Evolutionary conservation across 1,284 basidiomycete genomes (phyloP).

Genomic region (Omphalotus olearius): DNA sequence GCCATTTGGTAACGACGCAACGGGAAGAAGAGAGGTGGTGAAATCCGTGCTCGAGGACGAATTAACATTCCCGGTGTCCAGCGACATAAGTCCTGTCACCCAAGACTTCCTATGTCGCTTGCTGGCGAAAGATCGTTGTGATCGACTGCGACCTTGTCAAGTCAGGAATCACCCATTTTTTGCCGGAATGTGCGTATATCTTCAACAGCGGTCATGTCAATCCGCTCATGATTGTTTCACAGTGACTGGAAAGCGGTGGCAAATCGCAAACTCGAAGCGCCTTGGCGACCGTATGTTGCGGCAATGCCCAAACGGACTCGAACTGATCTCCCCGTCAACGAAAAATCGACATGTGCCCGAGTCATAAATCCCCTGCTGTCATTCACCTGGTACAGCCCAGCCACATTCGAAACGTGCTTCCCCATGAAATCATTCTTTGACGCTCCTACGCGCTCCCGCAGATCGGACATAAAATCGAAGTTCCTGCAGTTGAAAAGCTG

Average conservation of each 20-base stretch:
- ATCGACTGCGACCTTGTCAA: slow-evolving; percentile 10
- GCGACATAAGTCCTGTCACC: slow-evolving; percentile 14
- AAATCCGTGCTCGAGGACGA: slow-evolving; percentile 10
- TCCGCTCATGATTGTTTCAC: background rate
- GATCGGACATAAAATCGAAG: no score
- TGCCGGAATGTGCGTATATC: slow-evolving; percentile 8
- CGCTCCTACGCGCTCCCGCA: no score
- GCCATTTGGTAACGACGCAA: slow-evolving; percentile 10
- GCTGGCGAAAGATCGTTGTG: slow-evolving; percentile 16
- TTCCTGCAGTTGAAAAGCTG: slow-evolving; percentile 1
- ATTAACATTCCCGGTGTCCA: slow-evolving; percentile 4
- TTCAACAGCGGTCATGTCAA: background rate
- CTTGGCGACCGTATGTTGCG: slow-evolving; percentile 6
- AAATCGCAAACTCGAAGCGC: slow-evolving; percentile 1
- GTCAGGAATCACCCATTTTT: slow-evolving; percentile 10
- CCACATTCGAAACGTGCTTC: no score
- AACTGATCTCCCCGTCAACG: background rate
- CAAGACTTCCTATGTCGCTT: slow-evolving; percentile 16
- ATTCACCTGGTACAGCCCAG: slow-evolving; percentile 10
- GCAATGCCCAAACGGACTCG: slow-evolving; percentile 6
- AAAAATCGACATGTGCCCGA: background rate
- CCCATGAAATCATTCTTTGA: no score
- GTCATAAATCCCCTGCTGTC: background rate
- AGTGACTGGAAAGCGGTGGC: slow-evolving; percentile 11
- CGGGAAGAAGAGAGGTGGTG: slow-evolving; percentile 4